Evolutionary conservation across 2,329 filamentous ascomycete genomes (phyloP).

Genomic region (Madurella mycetomatis): DNA sequence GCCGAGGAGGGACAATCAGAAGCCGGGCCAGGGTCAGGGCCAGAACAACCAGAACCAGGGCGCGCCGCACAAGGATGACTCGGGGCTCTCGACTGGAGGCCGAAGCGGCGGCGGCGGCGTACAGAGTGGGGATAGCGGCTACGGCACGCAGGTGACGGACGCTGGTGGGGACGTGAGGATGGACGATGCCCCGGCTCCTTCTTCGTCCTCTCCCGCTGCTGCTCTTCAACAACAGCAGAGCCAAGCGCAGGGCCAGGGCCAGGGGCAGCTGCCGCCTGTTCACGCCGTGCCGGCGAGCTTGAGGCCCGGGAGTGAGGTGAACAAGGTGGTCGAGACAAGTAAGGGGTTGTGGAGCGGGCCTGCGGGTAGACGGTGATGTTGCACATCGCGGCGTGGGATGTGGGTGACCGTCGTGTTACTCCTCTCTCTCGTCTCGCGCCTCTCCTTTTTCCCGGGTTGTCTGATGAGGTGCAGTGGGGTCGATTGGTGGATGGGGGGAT

Average conservation of each 20-base stretch:
- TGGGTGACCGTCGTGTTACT: not conserved
- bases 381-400: not conserved
- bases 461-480: too few species aligned
- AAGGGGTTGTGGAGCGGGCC: constrained; percentile 56
- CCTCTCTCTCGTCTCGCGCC: not conserved
- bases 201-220: constrained; percentile 2
- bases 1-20: constrained; percentile 10
- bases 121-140: constrained; percentile 43
- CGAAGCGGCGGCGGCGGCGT: constrained; percentile 9
- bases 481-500: too few species aligned
- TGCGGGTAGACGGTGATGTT: constrained; percentile 24
- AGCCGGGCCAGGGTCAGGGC: not conserved
- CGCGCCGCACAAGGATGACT: constrained; percentile 41
- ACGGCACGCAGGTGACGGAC: constrained; percentile 32
- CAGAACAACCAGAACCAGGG: not conserved
- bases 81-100: constrained; percentile 36
- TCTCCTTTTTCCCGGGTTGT: not conserved
- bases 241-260: not conserved
- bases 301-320: constrained; percentile 51
- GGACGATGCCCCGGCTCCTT: constrained; percentile 38
- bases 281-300: constrained; percentile 45
- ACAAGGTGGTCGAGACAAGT: constrained; percentile 58
- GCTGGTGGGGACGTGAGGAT: constrained; percentile 43
- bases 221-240: not conserved
- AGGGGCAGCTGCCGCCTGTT: constrained; percentile 3